A percentile compares a stretch with the other conserved stretches of the same genome.
Conservation (phyloP, 192 early-diverging fungal species). For the Mortierella claussenii region DNA sequence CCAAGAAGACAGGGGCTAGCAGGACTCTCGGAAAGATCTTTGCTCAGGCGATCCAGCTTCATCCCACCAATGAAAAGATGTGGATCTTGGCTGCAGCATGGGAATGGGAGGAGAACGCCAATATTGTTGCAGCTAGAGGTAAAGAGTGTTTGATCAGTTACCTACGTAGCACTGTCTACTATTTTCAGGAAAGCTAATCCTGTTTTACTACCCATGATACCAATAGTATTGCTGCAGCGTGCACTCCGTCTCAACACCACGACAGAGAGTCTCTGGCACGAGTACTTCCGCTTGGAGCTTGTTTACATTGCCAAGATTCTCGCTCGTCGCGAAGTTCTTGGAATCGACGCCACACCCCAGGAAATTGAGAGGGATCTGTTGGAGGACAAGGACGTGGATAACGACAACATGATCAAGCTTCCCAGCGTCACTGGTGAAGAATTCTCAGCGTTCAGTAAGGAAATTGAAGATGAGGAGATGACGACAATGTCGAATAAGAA, state of each 20-base stretch:
- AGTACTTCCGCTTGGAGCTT: constrained; percentile 95
- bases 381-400: constrained; percentile 55
- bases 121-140: constrained; percentile 82
- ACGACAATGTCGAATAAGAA: constrained; percentile 49
- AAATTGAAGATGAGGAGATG: constrained; percentile 56
- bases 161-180: neutral
- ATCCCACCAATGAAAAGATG: constrained; percentile 82
- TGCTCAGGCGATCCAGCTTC: constrained; percentile 86
- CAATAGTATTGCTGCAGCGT: constrained; percentile 81
- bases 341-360: constrained; percentile 59
- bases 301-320: constrained; percentile 88
- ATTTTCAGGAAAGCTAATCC: neutral
- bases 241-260: constrained; percentile 85
- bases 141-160: neutral
- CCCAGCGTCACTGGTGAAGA: constrained; percentile 67
- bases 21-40: constrained; percentile 79
- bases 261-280: constrained; percentile 81
- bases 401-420: constrained; percentile 64
- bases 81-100: constrained; percentile 94
- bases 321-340: constrained; percentile 81
- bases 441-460: constrained; percentile 36
- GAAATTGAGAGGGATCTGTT: constrained; percentile 50
- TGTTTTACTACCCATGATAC: neutral
- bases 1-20: constrained; percentile 60
- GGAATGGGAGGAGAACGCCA: constrained; percentile 87